Conservation (phyloP, 495 filamentous ascomycete genomes). For the Geoglossum glabrum region DNA sequence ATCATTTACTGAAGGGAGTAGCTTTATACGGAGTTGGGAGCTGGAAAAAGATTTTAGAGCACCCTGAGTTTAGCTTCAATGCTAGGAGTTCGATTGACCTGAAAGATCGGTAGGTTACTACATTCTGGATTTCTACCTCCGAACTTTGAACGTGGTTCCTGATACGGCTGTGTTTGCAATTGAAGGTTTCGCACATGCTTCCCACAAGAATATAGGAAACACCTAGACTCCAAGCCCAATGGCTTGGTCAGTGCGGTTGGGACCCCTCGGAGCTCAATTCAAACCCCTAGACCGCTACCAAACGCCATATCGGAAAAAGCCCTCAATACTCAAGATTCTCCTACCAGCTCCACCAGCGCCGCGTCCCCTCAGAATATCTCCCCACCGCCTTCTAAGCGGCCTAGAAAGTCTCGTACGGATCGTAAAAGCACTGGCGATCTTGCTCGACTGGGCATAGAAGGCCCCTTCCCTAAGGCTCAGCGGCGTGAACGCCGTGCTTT, state of each 20-base stretch:
- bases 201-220: slow-evolving; percentile 24
- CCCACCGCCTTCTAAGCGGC: not conserved
- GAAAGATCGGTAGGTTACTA: slow-evolving; percentile 46
- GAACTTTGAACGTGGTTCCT: slow-evolving; percentile 7
- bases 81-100: slow-evolving; percentile 57
- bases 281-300: not conserved
- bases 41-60: slow-evolving; percentile 71
- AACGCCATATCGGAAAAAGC: not conserved
- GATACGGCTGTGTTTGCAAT: not conserved
- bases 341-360: not conserved
- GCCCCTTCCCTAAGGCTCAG: slow-evolving; percentile 31
- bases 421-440: slow-evolving; percentile 27
- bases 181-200: slow-evolving; percentile 53
- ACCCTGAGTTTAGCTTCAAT: slow-evolving; percentile 55
- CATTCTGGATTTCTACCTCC: not conserved
- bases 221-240: slow-evolving; percentile 1
- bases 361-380: not conserved
- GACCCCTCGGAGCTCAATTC: not conserved
- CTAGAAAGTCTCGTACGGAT: slow-evolving; percentile 7
- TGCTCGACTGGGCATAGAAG: slow-evolving; percentile 32
- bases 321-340: not conserved
- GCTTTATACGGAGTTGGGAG: slow-evolving; percentile 65
- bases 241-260: not conserved
- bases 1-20: slow-evolving; percentile 54
- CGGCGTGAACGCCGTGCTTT: slow-evolving; percentile 38